Percentiles rank a stretch among this genome's conserved stretches.
These are phyloP conservation scores for Citeromyces hawaiiensis DNA, from an alignment of 1,139 yeast genomes.

Conservation along the genomic window DNA sequence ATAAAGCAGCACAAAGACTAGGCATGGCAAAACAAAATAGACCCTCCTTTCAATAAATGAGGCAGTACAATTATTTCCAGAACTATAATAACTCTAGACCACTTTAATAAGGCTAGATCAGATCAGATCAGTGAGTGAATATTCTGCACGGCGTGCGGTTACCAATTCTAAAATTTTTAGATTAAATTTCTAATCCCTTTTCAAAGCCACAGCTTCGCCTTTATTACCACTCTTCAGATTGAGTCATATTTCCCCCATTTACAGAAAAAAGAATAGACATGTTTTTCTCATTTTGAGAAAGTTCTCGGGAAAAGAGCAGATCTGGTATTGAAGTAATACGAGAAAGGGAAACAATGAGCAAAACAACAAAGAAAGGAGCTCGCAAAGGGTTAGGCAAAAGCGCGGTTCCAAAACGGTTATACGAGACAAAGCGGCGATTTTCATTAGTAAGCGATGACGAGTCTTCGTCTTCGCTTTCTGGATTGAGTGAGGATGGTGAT, in stretches of 20 bases:
- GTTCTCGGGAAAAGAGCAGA: background rate
- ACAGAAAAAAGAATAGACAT: background rate
- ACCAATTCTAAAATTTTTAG: background rate
- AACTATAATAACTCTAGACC: too few relatives aligned
- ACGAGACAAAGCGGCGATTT: background rate
- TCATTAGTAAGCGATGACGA: background rate
- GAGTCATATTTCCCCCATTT: background rate
- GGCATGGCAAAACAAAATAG: too few relatives aligned
- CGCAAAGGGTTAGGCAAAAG: background rate
- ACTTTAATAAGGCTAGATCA: too few relatives aligned
- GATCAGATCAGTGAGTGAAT: background rate
- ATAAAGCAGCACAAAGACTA: too few relatives aligned
- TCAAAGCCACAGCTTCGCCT: background rate
- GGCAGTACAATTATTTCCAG: too few relatives aligned
- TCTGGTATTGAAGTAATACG: background rate
- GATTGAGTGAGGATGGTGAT: background rate
- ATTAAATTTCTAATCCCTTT: background rate
- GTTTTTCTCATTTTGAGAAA: background rate
- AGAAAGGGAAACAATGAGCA: background rate
- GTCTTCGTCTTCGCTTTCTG: slow-evolving; percentile 2
- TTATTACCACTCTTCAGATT: background rate
- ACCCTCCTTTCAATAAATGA: too few relatives aligned
- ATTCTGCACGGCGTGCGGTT: background rate
- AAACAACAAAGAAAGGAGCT: slow-evolving; percentile 1
- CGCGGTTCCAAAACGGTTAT: background rate